Conservation (phyloP, 331 rosid genomes). For the Pyracantha coccinea region DNA sequence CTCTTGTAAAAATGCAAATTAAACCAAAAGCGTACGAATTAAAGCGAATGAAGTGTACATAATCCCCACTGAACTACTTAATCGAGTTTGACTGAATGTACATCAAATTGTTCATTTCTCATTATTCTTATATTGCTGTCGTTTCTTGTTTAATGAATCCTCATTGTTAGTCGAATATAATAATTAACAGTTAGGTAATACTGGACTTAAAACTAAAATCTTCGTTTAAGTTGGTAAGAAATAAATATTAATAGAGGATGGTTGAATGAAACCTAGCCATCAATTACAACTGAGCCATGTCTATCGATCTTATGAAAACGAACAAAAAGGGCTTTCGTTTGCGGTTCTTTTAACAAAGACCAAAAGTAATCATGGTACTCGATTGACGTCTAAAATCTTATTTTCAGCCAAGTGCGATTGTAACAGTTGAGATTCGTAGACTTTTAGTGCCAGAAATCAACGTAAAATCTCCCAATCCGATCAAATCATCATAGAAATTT, state of each 20-base stretch:
- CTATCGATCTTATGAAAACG: not conserved
- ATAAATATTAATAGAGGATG: not conserved
- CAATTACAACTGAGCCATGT: not conserved
- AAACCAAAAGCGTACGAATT: not conserved
- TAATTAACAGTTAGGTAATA: not conserved
- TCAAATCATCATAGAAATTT: not conserved
- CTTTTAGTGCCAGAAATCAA: not conserved
- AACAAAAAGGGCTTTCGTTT: not conserved
- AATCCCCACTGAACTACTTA: not conserved
- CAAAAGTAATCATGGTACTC: not conserved
- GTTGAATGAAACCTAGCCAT: not conserved
- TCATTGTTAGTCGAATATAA: not conserved
- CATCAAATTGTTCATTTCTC: not conserved
- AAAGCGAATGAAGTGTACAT: not conserved
- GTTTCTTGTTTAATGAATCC: not conserved
- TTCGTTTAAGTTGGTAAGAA: not conserved
- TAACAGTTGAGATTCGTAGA: not conserved
- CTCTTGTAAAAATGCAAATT: not conserved
- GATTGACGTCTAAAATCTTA: not conserved
- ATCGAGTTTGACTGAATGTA: not conserved
- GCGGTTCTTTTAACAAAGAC: not conserved
- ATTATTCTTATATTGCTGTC: not conserved
- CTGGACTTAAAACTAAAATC: not conserved
- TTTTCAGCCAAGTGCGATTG: not conserved
- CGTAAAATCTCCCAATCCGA: not conserved